Evolutionary conservation across 495 filamentous ascomycete genomes (phyloP), one percentile per base, ranked within the genome.

Genomic region (Aspergillus saccharolyticus): DNA sequence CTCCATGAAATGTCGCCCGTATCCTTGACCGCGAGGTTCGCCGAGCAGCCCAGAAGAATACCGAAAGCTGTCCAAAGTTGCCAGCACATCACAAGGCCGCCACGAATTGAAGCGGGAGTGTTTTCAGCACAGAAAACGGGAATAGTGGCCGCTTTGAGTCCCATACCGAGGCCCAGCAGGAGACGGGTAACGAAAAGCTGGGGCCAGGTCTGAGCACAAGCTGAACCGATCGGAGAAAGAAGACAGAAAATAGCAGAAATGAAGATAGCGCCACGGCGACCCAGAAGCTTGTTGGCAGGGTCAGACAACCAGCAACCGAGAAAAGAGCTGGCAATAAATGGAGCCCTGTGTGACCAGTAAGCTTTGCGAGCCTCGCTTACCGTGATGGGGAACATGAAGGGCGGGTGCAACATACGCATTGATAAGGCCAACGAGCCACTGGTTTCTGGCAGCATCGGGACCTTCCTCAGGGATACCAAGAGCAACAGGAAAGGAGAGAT

Each of bases 21-120:
- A 21, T 82, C 64, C 46, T 75, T 71, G 20, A 93, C 83, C 1
- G 82, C 83, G 21, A 95, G 72, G 61, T 93, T 91, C 42, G 88
- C 82, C 50, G 78, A 82, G 1, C 80, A 84, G 16, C 89, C 89
- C 7, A 89, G 71, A 61, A 90, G 82, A 62, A 90, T 90, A 42
- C 89, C 88, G 57, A 91, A 91, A 1, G 89, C 89, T 8, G 88
- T 90, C 88, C 89, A 88, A 20, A 66, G 22, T 44, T 95, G 89
- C 89, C 89, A 93, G 16, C 75, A 81, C 89, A 95, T 93, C 42
- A 89, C 86, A n/a, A 95, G 70, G 8, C 82, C 87, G 47, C 90
- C 90, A 61, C 90, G 80, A 53, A 95, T 86, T 19, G 74, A 67
- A 16, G 90, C 84, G 0, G 90, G 90, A 12, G 80, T 76, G 66